Conservation (phyloP, 2,329 filamentous ascomycete species). For the Fusarium sp. region DNA sequence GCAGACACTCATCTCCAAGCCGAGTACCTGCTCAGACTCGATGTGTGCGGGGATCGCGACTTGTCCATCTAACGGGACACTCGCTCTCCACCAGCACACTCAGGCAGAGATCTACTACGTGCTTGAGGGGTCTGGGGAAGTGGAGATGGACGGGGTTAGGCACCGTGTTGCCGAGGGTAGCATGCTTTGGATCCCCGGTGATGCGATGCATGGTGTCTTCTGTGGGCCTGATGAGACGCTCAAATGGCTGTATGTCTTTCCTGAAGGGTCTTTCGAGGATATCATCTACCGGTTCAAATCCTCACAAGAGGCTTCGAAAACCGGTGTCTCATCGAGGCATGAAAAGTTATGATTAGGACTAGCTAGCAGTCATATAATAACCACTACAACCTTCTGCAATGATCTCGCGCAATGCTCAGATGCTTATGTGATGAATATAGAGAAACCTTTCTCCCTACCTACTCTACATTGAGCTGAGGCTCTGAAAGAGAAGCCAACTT, state of each 20-base stretch:
- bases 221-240: neutral
- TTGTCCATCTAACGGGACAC: neutral
- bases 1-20: neutral
- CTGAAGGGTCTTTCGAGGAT: neutral
- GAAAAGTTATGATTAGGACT: neutral
- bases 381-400: neutral
- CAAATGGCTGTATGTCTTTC: neutral
- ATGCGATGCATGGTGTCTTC: neutral
- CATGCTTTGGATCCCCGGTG: neutral
- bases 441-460: neutral
- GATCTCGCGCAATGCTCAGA: neutral
- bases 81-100: neutral
- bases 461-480: too few relatives aligned
- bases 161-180: neutral
- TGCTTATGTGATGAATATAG: neutral
- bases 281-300: neutral
- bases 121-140: neutral
- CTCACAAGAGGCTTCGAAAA: neutral
- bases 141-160: neutral
- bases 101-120: neutral
- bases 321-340: neutral
- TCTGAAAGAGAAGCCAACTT: too few relatives aligned
- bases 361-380: neutral
- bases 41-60: neutral
- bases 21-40: neutral